Evolutionary conservation across 306 rosid species (phyloP).

Genomic region (Prinsepia uniflora): DNA sequence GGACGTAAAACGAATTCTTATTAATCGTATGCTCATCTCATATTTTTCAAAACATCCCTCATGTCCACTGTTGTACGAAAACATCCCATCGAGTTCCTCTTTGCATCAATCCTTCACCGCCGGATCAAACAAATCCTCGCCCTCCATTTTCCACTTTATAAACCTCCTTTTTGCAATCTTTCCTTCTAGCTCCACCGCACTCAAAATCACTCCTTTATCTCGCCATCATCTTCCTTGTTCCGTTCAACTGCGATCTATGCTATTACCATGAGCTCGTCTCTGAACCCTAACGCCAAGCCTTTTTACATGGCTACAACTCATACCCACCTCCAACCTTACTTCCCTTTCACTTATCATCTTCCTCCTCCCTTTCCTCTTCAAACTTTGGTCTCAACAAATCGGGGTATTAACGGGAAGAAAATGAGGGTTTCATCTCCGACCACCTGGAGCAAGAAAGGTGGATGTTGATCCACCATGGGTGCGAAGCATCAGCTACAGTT

Average conservation of each 20-base stretch:
- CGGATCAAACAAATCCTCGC: not conserved
- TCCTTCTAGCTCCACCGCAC: not conserved
- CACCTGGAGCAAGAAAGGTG: no score
- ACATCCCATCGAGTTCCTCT: not conserved
- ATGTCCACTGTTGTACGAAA: no score
- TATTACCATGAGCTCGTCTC: not conserved
- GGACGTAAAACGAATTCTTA: no score
- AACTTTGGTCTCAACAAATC: not conserved
- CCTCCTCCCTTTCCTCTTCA: not conserved
- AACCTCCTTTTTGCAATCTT: not conserved
- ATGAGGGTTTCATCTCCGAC: no score
- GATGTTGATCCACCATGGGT: no score
- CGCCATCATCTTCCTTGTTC: not conserved
- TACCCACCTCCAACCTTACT: not conserved
- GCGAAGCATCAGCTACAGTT: no score
- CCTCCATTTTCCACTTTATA: not conserved
- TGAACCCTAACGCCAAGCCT: slow-evolving; percentile 17
- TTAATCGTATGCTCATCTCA: no score
- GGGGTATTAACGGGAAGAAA: no score
- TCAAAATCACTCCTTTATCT: no score
- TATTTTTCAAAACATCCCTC: no score
- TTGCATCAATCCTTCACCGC: slow-evolving; percentile 2
- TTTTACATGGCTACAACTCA: not conserved
- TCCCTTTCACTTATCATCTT: no score
- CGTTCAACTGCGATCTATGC: not conserved